Conservation (phyloP, 208 protist species). For the Crithidia bombi region DNA sequence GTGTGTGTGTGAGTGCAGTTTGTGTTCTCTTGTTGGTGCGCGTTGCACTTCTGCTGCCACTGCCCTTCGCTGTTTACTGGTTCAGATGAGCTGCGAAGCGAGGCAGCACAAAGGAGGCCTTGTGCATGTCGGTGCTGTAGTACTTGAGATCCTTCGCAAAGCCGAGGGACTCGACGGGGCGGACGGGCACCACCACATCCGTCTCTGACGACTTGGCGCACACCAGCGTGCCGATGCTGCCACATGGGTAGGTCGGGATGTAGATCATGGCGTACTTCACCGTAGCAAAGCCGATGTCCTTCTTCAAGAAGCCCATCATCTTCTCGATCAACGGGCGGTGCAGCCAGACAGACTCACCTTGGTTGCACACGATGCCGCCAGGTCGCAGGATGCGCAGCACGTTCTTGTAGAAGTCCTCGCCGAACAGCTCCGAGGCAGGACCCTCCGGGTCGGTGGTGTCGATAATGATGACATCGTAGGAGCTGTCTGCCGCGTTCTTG, state of each 20-base stretch:
- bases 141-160: slow-evolving; percentile 85
- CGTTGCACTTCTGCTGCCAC: background rate
- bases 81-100: slow-evolving; percentile 81
- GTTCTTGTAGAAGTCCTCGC: slow-evolving; percentile 85
- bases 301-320: slow-evolving; percentile 82
- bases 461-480: slow-evolving; percentile 95
- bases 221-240: slow-evolving; percentile 90
- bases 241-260: slow-evolving; percentile 95
- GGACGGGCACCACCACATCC: slow-evolving; percentile 61
- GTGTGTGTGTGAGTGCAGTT: background rate
- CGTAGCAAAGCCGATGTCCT: slow-evolving; percentile 76
- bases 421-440: slow-evolving; percentile 89
- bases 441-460: slow-evolving; percentile 95
- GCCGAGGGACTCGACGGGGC: slow-evolving; percentile 65
- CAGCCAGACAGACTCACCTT: slow-evolving; percentile 93
- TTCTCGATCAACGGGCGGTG: slow-evolving; percentile 91
- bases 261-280: slow-evolving; percentile 94
- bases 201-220: slow-evolving; percentile 73
- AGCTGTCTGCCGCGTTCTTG: slow-evolving; percentile 65
- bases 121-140: slow-evolving; percentile 86
- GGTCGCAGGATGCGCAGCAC: slow-evolving; percentile 81
- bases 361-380: slow-evolving; percentile 88
- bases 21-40: slow-evolving; percentile 12
- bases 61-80: slow-evolving; percentile 12
- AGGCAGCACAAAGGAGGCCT: slow-evolving; percentile 82